Conservation (phyloP, 768 basidiomycete species). For the Hemileccinum impolitum region DNA sequence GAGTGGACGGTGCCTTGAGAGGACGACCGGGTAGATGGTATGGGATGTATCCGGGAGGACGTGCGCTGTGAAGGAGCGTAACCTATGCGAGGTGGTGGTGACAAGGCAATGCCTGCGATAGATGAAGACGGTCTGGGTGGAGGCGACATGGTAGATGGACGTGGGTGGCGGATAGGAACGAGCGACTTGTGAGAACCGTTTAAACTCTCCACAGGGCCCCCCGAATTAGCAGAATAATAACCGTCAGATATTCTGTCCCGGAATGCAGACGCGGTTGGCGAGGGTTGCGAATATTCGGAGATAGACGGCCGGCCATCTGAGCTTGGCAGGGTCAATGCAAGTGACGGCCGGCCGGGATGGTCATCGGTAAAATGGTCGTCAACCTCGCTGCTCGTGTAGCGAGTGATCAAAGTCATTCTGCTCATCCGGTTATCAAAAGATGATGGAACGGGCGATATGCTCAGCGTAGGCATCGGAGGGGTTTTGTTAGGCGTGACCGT, state of each 20-base stretch:
- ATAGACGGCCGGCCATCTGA: conserved; percentile 46
- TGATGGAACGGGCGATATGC: conserved; percentile 28
- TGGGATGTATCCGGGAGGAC: conserved; percentile 16
- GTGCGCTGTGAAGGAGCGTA: conserved; percentile 18
- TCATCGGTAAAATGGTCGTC: conserved; percentile 31
- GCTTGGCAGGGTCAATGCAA: conserved; percentile 48
- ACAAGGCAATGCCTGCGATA: conserved; percentile 49
- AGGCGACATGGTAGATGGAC: conserved; percentile 43
- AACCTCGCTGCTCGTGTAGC: conserved; percentile 40
- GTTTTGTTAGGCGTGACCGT: conserved; percentile 34
- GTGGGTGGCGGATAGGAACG: conserved; percentile 17
- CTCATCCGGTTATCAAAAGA: conserved; percentile 26
- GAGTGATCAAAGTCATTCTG: conserved; percentile 21
- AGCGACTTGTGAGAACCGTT: conserved; percentile 21
- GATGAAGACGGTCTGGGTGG: conserved; percentile 64
- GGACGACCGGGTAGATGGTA: conserved; percentile 21
- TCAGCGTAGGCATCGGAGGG: conserved; percentile 41
- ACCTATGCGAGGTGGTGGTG: conserved; percentile 44
- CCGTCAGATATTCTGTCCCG: conserved; percentile 47
- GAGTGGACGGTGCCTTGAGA: conserved; percentile 32
- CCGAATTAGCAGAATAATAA: conserved; percentile 31
- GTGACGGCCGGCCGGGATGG: conserved; percentile 40
- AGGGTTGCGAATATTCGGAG: conserved; percentile 67
- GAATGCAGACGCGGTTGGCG: conserved; percentile 81
- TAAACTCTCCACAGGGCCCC: conserved; percentile 11